phyloP scores from a whole-genome alignment of 441 rosid species.

The Bruguiera hainesii region DNA sequence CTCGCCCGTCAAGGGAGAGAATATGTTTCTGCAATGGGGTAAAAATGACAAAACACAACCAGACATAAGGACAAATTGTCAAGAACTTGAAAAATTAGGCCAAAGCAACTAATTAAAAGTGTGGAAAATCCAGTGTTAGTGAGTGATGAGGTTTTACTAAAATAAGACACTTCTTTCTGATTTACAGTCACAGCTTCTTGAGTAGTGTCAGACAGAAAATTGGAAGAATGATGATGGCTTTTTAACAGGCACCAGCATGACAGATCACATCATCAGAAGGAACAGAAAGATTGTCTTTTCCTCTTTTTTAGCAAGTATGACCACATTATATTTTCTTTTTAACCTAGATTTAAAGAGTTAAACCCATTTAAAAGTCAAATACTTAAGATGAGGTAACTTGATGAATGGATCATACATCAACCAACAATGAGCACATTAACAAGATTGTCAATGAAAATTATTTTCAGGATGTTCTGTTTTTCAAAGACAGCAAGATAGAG shows the following conservation, averaged over 20 bases:
- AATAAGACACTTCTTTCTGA: neutral
- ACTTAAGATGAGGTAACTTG: neutral
- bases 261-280: neutral
- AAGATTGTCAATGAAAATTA: no score
- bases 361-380: neutral
- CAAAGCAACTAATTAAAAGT: neutral
- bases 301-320: neutral
- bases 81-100: neutral
- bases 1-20: constrained; percentile 83
- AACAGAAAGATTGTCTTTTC: no score
- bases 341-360: neutral
- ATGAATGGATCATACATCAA: no score
- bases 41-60: neutral
- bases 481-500: no score
- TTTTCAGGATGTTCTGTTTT: no score
- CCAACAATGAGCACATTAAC: no score
- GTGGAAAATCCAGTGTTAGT: neutral
- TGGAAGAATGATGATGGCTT: neutral
- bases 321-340: neutral
- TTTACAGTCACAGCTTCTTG: neutral
- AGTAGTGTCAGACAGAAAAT: neutral
- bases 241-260: constrained; percentile 1
- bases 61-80: neutral
- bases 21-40: constrained; percentile 60
- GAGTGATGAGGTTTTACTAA: neutral